These are phyloP conservation scores for Diaporthe velutina DNA, from an alignment of 2,329 filamentous ascomycete genomes.

Conservation along the genomic window DNA sequence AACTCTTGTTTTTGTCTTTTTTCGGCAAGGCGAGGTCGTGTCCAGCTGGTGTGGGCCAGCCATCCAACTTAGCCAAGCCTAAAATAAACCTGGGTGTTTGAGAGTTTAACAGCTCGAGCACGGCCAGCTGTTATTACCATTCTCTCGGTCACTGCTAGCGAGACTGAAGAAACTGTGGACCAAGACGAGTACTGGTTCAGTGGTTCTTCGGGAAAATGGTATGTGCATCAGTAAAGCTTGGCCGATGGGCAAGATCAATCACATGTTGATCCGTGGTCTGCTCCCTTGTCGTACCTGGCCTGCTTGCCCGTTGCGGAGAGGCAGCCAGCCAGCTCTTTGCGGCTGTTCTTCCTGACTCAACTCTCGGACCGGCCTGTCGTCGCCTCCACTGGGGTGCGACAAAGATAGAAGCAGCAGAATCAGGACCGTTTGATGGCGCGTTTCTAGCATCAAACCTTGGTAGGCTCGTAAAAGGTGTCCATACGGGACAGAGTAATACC, in stretches of 20 bases:
- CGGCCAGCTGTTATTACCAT: background rate
- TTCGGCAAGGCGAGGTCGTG: conserved; percentile 14
- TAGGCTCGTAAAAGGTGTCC: background rate
- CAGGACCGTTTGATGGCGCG: background rate
- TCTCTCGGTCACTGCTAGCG: background rate
- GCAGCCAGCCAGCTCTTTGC: background rate
- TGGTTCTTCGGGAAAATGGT: background rate
- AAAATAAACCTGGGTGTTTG: conserved; percentile 23
- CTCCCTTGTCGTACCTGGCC: too few species aligned
- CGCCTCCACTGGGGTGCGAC: background rate
- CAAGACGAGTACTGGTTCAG: too few species aligned
- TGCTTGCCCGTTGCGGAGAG: background rate
- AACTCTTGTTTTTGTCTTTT: conserved; percentile 18
- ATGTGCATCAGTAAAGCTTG: background rate
- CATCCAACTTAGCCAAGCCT: background rate
- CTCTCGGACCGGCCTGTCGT: background rate
- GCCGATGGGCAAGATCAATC: background rate
- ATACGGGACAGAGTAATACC: background rate
- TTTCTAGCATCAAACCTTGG: background rate
- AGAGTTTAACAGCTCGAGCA: background rate
- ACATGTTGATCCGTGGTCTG: background rate
- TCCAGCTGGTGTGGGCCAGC: background rate
- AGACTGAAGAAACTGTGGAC: background rate
- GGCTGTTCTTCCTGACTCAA: background rate
- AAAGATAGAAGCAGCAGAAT: conserved; percentile 23